Percentiles rank a stretch among this genome's conserved stretches.
phyloP scores from a whole-genome alignment of 129 eudicot species.

The Tanacetum coccineum region DNA sequence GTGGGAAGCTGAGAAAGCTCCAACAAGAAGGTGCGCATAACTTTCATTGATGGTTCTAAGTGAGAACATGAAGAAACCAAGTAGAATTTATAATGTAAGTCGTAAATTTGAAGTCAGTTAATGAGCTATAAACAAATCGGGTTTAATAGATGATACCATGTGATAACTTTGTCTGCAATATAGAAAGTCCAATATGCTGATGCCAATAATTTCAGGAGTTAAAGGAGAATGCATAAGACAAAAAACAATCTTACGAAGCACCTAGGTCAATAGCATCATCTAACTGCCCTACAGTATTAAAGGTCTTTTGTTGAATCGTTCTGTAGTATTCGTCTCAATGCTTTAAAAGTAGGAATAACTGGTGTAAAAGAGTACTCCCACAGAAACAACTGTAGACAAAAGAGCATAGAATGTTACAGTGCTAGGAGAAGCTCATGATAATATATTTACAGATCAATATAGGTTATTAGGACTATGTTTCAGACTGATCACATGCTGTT shows the following conservation, averaged over 20 bases:
- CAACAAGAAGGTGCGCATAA: conserved; percentile 91
- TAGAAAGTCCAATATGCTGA: conserved; percentile 95
- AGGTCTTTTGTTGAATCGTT: conserved; percentile 72
- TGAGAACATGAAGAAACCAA: conserved; percentile 62
- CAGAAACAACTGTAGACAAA: conserved; percentile 76
- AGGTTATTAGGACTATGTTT: neutral
- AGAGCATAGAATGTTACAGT: conserved; percentile 11
- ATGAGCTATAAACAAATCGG: conserved; percentile 12
- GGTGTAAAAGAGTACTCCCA: conserved; percentile 75
- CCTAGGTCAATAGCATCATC: conserved; percentile 22
- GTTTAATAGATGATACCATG: conserved; percentile 51
- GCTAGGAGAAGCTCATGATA: neutral
- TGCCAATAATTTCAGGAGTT: conserved; percentile 2
- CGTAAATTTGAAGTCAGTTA: conserved; percentile 4
- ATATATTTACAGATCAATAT: conserved; percentile 1
- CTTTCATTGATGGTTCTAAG: conserved; percentile 83
- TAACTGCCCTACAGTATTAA: conserved; percentile 92
- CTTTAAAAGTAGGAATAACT: conserved; percentile 84
- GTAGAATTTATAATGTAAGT: neutral
- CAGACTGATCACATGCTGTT: conserved; percentile 69
- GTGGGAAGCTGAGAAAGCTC: conserved; percentile 96
- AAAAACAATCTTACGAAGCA: neutral
- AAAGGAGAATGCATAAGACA: neutral
- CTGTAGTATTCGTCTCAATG: conserved; percentile 64
- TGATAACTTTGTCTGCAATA: conserved; percentile 68